These are phyloP conservation scores for Geotrichum bryndzae DNA, from an alignment of 1,139 yeast genomes.

Conservation along the genomic window DNA sequence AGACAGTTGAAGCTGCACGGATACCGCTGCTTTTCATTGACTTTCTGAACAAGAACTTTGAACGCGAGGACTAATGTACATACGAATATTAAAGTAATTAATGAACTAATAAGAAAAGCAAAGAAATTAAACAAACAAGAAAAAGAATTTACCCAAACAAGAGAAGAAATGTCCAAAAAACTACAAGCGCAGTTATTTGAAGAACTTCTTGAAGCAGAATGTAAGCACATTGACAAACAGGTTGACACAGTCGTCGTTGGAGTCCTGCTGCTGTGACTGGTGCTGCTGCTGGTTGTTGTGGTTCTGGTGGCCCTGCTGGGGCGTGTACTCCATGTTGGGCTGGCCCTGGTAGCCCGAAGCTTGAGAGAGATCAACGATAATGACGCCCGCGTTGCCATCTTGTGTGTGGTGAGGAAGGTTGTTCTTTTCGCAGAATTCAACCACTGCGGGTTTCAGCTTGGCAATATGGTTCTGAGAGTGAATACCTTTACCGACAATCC, in stretches of 20 bases:
- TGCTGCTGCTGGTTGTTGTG: constrained; percentile 21
- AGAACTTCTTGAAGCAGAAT: constrained; percentile 20
- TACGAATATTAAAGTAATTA: background rate
- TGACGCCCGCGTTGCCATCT: constrained; percentile 70
- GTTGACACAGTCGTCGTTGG: constrained; percentile 24
- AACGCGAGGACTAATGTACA: constrained; percentile 19
- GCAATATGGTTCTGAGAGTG: constrained; percentile 81
- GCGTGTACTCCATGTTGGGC: constrained; percentile 2
- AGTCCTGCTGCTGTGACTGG: constrained; percentile 29
- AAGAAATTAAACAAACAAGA: background rate
- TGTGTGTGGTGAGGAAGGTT: constrained; percentile 58
- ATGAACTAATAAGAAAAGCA: background rate
- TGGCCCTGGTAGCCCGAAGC: constrained; percentile 34
- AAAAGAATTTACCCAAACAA: background rate
- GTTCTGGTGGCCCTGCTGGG: constrained; percentile 22
- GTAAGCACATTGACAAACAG: constrained; percentile 23
- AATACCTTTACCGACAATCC: constrained; percentile 91
- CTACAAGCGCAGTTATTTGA: constrained; percentile 9
- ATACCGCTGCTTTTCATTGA: constrained; percentile 69
- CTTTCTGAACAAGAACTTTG: constrained; percentile 54
- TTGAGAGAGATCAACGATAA: constrained; percentile 56
- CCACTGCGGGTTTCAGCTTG: constrained; percentile 85
- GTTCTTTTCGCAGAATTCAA: constrained; percentile 63
- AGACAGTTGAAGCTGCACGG: constrained; percentile 59
- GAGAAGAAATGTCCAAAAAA: constrained; percentile 3